Evolutionary conservation across 2,329 filamentous ascomycete species (phyloP).

Genomic region (Rhynchosporium agropyri): DNA sequence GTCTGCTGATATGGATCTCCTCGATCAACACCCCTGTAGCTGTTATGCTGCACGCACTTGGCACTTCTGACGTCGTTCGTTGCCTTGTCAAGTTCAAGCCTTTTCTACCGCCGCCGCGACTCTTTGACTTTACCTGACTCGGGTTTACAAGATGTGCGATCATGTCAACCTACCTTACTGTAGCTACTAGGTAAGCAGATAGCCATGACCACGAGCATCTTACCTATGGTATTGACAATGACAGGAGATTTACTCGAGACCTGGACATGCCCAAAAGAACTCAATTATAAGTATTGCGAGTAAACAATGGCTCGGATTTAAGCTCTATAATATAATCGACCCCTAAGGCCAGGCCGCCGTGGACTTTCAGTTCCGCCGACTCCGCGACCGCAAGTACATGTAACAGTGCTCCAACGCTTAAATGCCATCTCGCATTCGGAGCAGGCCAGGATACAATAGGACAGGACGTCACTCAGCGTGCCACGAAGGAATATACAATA

Average conservation of each 20-base stretch:
- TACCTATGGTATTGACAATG: too few relatives aligned
- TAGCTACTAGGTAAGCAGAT: too few relatives aligned
- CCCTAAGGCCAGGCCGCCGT: neutral
- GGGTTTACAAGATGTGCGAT: too few relatives aligned
- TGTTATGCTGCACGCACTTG: neutral
- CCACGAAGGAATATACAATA: neutral
- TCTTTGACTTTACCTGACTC: neutral
- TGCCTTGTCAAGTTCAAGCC: neutral
- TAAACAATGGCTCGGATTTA: neutral
- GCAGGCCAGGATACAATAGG: too few relatives aligned
- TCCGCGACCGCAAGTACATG: constrained; percentile 9
- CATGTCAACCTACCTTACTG: too few relatives aligned
- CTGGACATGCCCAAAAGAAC: too few relatives aligned
- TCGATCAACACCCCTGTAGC: too few relatives aligned
- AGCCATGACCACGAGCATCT: too few relatives aligned
- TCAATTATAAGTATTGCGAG: too few relatives aligned
- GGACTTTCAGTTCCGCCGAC: constrained; percentile 21
- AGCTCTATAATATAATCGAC: neutral
- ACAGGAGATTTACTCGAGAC: too few relatives aligned
- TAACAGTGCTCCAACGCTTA: neutral
- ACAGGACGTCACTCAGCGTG: neutral
- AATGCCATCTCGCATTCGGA: neutral
- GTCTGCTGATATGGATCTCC: constrained; percentile 3
- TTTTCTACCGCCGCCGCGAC: neutral
- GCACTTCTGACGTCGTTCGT: neutral